Percentiles rank a stretch among this genome's conserved stretches.
Conservation (phyloP, 2,329 filamentous ascomycete species). For the Cryphonectria naterciae region DNA sequence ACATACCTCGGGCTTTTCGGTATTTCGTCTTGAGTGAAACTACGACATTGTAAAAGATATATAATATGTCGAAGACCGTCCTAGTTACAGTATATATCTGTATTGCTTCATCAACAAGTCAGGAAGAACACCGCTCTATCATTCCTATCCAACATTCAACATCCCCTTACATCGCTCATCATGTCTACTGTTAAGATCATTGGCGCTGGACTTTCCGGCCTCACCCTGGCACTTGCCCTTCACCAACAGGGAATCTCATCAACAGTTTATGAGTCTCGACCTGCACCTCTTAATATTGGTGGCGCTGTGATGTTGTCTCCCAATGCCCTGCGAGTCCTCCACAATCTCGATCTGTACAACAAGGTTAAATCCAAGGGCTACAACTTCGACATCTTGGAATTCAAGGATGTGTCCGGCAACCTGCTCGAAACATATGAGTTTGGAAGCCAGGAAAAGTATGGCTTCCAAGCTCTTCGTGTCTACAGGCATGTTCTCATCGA, state of each 20-base stretch:
- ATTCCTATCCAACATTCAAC: neutral
- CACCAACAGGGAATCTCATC: constrained; percentile 53
- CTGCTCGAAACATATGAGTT: constrained; percentile 51
- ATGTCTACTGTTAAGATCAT: constrained; percentile 12
- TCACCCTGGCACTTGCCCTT: constrained; percentile 58
- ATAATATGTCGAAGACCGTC: neutral
- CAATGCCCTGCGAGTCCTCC: constrained; percentile 59
- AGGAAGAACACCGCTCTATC: neutral
- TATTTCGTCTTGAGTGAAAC: neutral
- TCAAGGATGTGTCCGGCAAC: constrained; percentile 42
- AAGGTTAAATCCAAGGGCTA: constrained; percentile 50
- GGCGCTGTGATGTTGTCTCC: constrained; percentile 64
- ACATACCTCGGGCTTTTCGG: neutral
- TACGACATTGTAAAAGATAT: neutral
- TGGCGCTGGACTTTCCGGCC: constrained; percentile 40
- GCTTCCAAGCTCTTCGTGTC: constrained; percentile 58
- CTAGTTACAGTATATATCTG: neutral
- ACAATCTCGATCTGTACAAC: constrained; percentile 52
- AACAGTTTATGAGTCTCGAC: constrained; percentile 56
- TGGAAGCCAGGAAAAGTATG: constrained; percentile 51
- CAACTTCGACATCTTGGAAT: constrained; percentile 56
- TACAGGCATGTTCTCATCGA: constrained; percentile 57
- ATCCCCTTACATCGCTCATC: neutral
- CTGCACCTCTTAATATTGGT: constrained; percentile 49
- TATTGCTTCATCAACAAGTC: neutral